A percentile compares a stretch with the other conserved stretches of the same genome.
Conservation (phyloP, 805 yeast species). For the Barnettozyma siamensis region DNA sequence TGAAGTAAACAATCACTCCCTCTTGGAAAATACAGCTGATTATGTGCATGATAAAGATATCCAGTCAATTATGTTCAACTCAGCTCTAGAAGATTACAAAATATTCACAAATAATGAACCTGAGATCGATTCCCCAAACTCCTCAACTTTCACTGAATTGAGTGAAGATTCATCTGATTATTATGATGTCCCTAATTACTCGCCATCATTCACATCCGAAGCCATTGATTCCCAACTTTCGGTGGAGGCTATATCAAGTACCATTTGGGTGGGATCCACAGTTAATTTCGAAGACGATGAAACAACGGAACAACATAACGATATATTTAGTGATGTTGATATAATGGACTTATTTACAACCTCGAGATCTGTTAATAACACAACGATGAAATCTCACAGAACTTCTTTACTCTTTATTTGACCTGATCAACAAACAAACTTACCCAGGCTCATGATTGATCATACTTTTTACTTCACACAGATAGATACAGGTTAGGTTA, state of each 20-base stretch:
- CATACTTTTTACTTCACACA: too few species aligned
- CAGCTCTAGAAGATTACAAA: constrained; percentile 21
- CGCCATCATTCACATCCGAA: constrained; percentile 14
- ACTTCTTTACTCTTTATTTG: constrained; percentile 18
- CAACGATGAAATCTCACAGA: constrained; percentile 11
- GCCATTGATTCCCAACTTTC: constrained; percentile 15
- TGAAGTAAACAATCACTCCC: too few species aligned
- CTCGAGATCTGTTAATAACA: neutral
- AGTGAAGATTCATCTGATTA: neutral
- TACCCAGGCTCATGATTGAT: too few species aligned
- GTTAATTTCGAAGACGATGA: constrained; percentile 5
- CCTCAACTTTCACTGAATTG: neutral
- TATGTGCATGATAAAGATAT: constrained; percentile 7
- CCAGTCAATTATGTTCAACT: constrained; percentile 3
- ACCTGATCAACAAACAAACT: too few species aligned
- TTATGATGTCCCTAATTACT: neutral
- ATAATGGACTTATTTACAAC: constrained; percentile 13
- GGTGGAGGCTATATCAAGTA: constrained; percentile 15
- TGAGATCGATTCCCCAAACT: neutral
- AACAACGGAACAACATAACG: neutral
- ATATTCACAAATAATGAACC: constrained; percentile 12
- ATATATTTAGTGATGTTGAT: constrained; percentile 15
- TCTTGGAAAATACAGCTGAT: neutral
- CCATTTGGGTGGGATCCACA: constrained; percentile 22
- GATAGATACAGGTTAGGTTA: too few species aligned